Percentiles rank a stretch among this genome's conserved stretches.
phyloP scores from a whole-genome alignment of 768 basidiomycete genomes.

The Hebeloma cylindrosporum region DNA sequence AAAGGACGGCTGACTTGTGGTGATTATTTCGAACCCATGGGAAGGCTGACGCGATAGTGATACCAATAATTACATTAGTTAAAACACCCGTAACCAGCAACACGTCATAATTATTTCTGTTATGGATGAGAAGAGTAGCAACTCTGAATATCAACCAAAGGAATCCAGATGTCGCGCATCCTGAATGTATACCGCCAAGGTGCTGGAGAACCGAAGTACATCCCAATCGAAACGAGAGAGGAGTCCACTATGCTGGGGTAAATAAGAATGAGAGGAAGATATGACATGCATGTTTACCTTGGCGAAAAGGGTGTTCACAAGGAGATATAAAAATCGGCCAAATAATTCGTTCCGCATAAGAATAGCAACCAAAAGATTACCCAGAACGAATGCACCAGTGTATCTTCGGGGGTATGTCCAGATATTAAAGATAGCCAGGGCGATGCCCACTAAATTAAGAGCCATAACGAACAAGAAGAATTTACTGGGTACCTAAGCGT shows the following conservation, averaged over 20 bases:
- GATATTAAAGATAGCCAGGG: constrained; percentile 57
- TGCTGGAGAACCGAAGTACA: constrained; percentile 77
- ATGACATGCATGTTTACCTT: constrained; percentile 47
- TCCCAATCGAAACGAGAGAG: constrained; percentile 56
- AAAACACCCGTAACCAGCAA: constrained; percentile 62
- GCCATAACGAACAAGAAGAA: constrained; percentile 65
- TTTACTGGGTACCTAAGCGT: constrained; percentile 48
- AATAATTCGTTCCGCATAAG: constrained; percentile 83
- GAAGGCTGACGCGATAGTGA: constrained; percentile 66
- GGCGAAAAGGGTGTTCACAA: constrained; percentile 75
- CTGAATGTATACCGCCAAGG: constrained; percentile 83
- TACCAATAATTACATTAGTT: constrained; percentile 56
- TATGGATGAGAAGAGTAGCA: constrained; percentile 50
- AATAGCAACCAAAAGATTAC: constrained; percentile 71
- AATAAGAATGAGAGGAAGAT: constrained; percentile 4
- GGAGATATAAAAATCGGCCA: constrained; percentile 69
- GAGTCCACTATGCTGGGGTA: constrained; percentile 39
- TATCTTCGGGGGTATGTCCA: constrained; percentile 70
- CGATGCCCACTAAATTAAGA: constrained; percentile 59
- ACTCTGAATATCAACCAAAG: constrained; percentile 70
- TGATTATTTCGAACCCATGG: constrained; percentile 82
- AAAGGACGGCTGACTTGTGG: constrained; percentile 59
- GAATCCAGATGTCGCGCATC: constrained; percentile 74
- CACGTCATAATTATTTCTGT: constrained; percentile 49
- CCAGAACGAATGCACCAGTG: constrained; percentile 71